Percentiles rank a stretch among this genome's conserved stretches.
These are phyloP conservation scores for Sporothrix brunneoviolacea DNA, from an alignment of 2,329 filamentous ascomycete genomes.

Conservation along the genomic window DNA sequence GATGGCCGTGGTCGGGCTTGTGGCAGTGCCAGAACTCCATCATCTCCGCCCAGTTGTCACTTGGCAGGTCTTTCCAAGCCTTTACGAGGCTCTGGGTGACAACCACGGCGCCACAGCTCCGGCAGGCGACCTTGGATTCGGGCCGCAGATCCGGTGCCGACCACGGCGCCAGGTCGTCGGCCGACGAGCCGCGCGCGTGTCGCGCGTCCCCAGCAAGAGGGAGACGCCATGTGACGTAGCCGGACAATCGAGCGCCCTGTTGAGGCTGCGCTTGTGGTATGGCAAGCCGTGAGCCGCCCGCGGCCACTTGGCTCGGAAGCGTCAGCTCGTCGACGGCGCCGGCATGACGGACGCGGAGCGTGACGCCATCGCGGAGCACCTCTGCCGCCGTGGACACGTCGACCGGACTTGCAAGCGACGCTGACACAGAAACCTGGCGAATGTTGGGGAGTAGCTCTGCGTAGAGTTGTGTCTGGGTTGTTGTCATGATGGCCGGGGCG, in stretches of 20 bases:
- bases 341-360: slow-evolving; percentile 43
- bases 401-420: slow-evolving; percentile 39
- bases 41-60: slow-evolving; percentile 98
- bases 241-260: slow-evolving; percentile 23
- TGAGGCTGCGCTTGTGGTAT: slow-evolving; percentile 28
- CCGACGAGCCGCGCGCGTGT: neutral
- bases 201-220: slow-evolving; percentile 25
- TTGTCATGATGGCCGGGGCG: neutral
- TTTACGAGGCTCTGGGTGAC: slow-evolving; percentile 34
- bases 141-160: slow-evolving; percentile 42
- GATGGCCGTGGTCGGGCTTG: slow-evolving; percentile 55
- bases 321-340: slow-evolving; percentile 28
- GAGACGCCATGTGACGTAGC: slow-evolving; percentile 42
- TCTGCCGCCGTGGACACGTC: slow-evolving; percentile 37
- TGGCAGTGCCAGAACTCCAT: slow-evolving; percentile 99
- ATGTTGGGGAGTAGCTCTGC: slow-evolving; percentile 61
- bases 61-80: slow-evolving; percentile 87
- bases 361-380: slow-evolving; percentile 38
- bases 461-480: slow-evolving; percentile 37
- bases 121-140: slow-evolving; percentile 36
- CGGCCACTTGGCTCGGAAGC: slow-evolving; percentile 39
- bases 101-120: slow-evolving; percentile 32
- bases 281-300: slow-evolving; percentile 26
- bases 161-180: slow-evolving; percentile 41
- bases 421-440: slow-evolving; percentile 54